Evolutionary conservation across 2,329 filamentous ascomycete genomes (phyloP), one percentile per base, ranked within the genome.

Genomic region (Exophiala dermatitidis): DNA sequence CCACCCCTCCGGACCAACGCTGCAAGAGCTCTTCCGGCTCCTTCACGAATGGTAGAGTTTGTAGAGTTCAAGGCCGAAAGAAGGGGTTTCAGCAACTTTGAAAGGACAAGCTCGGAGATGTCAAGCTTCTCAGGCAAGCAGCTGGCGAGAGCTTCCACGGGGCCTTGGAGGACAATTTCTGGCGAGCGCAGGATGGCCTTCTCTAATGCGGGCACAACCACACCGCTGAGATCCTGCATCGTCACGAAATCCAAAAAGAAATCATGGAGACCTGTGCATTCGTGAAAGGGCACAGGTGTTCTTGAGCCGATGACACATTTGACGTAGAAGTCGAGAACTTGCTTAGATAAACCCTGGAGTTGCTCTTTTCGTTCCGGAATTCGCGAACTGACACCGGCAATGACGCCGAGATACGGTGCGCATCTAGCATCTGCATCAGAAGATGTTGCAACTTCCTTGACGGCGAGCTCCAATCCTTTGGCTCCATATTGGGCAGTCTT

Each of bases 61-160:
- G 86, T 90, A 1, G 93, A 97, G 69, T 95, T 96, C 68, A 90
- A 77, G 66, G 90, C 95, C 38, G 89, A 84, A n/a, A 97, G 72
- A 8, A 98, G 74, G 4, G 90, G 88, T 68, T 95, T 97, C 36
- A 94, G 70, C 34, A 98, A 76, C 57, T 86, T 86, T 29, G 77
- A 75, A 48, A 80, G 77, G 12, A 97, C 75, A 3, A 86, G 72
- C 36, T 82, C 79, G 5, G 91, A 91, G 12, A 97, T 76, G 64
- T 98, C 91, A 62, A 93, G 77, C 4, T 74, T 73, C 30, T 73
- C 66, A 1, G 89, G 83, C 4, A 98, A 73, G 30, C 88, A 81
- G 5, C 77, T 69, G 54, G 94, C 77, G 43, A 97, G 75, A 8
- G 85, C 82, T 4, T 84, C 80, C 46, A 97, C 73, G 28, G 96